phyloP scores from a whole-genome alignment of 2,329 filamentous ascomycete genomes.

The Alternaria metachromatica region DNA sequence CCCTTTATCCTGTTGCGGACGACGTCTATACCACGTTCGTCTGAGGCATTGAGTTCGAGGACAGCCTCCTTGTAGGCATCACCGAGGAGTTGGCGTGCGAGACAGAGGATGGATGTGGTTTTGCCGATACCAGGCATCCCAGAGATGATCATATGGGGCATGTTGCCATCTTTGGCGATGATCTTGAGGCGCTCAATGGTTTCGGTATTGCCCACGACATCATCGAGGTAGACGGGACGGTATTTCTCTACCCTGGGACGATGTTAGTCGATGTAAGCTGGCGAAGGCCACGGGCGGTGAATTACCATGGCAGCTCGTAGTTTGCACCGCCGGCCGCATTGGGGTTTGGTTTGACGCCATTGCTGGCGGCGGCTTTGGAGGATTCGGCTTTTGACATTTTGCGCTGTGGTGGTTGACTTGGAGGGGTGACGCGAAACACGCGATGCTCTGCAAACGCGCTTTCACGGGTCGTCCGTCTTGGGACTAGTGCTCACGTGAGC shows the following conservation, averaged over 20 bases:
- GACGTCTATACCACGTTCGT: slow-evolving; percentile 97
- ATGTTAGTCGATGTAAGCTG: slow-evolving; percentile 18
- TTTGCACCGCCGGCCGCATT: slow-evolving; percentile 51
- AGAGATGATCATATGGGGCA: slow-evolving; percentile 99
- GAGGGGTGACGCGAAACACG: slow-evolving; percentile 35
- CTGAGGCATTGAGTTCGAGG: slow-evolving; percentile 92
- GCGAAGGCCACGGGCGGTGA: slow-evolving; percentile 7
- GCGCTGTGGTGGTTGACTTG: slow-evolving; percentile 19
- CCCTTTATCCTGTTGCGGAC: slow-evolving; percentile 97
- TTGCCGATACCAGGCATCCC: slow-evolving; percentile 99
- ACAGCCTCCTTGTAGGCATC: slow-evolving; percentile 98
- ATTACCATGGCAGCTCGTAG: slow-evolving; percentile 82
- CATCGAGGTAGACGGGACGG: slow-evolving; percentile 90
- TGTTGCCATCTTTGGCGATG: slow-evolving; percentile 97
- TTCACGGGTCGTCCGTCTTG: slow-evolving; percentile 23
- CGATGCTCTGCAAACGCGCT: slow-evolving; percentile 20
- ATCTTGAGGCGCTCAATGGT: slow-evolving; percentile 98
- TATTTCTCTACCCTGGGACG: slow-evolving; percentile 92
- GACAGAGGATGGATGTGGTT: slow-evolving; percentile 92
- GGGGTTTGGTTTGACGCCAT: slow-evolving; percentile 51
- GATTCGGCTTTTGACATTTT: slow-evolving; percentile 58
- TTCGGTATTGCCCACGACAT: slow-evolving; percentile 97
- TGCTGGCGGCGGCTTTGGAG: slow-evolving; percentile 54
- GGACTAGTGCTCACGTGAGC: slow-evolving; percentile 24
- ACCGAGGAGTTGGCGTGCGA: slow-evolving; percentile 88